These are phyloP conservation scores for Adenanthera pavonina DNA, from an alignment of 306 rosid species.

Conservation along the genomic window DNA sequence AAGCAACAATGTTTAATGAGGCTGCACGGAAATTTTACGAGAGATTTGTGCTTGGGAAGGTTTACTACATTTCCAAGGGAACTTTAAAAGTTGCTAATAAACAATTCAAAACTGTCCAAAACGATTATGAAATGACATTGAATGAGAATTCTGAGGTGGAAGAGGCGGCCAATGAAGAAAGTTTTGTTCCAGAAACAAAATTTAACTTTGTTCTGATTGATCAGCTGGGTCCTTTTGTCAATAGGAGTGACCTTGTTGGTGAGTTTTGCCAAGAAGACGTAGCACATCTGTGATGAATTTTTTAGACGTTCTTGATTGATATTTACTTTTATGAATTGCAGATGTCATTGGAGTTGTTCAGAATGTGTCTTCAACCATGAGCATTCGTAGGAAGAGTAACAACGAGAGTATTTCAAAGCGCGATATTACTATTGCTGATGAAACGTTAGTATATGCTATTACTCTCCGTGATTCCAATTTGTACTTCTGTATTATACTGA, in stretches of 20 bases:
- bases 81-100: slow-evolving; percentile 85
- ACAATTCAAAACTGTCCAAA: slow-evolving; percentile 83
- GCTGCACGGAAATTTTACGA: slow-evolving; percentile 88
- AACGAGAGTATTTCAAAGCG: slow-evolving; percentile 86
- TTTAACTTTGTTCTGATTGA: slow-evolving; percentile 83
- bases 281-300: not conserved
- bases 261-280: slow-evolving; percentile 32
- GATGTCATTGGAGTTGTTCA: slow-evolving; percentile 93
- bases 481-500: not conserved
- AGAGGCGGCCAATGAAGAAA: slow-evolving; percentile 68
- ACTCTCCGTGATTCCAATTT: not conserved
- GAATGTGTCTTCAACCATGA: slow-evolving; percentile 83
- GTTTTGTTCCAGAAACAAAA: slow-evolving; percentile 79
- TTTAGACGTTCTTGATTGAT: no score
- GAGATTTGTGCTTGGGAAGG: slow-evolving; percentile 82
- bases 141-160: slow-evolving; percentile 95
- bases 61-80: slow-evolving; percentile 87
- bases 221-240: slow-evolving; percentile 83
- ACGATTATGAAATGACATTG: slow-evolving; percentile 91
- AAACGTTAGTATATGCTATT: slow-evolving; percentile 54
- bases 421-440: slow-evolving; percentile 94
- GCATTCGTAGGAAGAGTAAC: slow-evolving; percentile 81
- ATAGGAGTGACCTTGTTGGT: slow-evolving; percentile 81
- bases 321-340: slow-evolving; percentile 33
- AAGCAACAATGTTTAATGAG: slow-evolving; percentile 96